phyloP scores from a whole-genome alignment of 2,329 filamentous ascomycete genomes.

The Proliferodiscus dingleyae region DNA sequence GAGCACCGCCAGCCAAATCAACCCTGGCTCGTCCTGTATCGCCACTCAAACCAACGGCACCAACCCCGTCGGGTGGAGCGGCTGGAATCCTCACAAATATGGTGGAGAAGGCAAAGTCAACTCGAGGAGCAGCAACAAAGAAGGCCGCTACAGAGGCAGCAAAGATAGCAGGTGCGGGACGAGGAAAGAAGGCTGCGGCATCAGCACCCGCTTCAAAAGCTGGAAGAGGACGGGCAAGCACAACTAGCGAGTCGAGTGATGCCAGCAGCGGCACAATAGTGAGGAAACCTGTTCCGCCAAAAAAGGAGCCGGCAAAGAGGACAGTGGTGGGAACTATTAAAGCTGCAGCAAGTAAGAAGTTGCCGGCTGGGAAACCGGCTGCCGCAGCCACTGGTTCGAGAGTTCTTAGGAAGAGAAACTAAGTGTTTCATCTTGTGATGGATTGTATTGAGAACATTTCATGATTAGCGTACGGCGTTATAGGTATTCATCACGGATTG shows the following conservation, averaged over 20 bases:
- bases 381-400: slow-evolving; percentile 29
- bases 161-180: slow-evolving; percentile 14
- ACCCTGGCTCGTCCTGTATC: slow-evolving; percentile 55
- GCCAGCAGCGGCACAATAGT: slow-evolving; percentile 58
- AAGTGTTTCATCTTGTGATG: slow-evolving; percentile 2
- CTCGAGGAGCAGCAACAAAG: slow-evolving; percentile 43
- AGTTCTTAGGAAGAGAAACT: slow-evolving; percentile 31
- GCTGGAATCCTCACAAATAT: slow-evolving; percentile 48
- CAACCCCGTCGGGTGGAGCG: slow-evolving; percentile 31
- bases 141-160: slow-evolving; percentile 24
- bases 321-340: slow-evolving; percentile 52
- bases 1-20: slow-evolving; percentile 50
- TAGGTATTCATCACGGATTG: background rate
- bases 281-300: slow-evolving; percentile 44
- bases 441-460: background rate
- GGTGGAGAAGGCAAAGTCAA: slow-evolving; percentile 56
- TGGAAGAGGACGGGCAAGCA: slow-evolving; percentile 52
- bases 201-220: slow-evolving; percentile 37
- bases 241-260: slow-evolving; percentile 58
- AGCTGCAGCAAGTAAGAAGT: slow-evolving; percentile 46
- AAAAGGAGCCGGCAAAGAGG: slow-evolving; percentile 42
- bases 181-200: slow-evolving; percentile 28
- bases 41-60: slow-evolving; percentile 50
- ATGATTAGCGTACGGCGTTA: background rate
- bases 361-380: slow-evolving; percentile 37